A percentile compares a stretch with the other conserved stretches of the same genome.
These are phyloP conservation scores for Beauveria sp. DNA, from an alignment of 2,329 filamentous ascomycete genomes.

Conservation along the genomic window DNA sequence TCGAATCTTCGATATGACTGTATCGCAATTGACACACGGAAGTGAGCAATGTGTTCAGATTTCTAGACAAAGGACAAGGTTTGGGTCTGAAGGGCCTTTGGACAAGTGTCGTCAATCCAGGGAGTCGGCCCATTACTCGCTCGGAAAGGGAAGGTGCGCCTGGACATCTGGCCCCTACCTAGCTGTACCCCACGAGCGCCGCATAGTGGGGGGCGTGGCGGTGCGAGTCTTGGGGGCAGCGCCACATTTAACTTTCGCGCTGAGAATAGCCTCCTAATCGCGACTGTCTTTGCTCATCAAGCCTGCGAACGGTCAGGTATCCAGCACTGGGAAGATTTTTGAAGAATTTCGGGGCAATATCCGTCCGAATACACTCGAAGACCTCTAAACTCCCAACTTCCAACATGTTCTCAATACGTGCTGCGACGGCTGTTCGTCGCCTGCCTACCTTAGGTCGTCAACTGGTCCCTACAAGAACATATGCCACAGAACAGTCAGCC, in stretches of 20 bases:
- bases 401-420: conserved; percentile 4
- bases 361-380: no score
- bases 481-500: conserved; percentile 6
- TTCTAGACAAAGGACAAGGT: background rate
- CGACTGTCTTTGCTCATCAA: background rate
- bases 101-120: conserved; percentile 18
- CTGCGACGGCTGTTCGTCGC: background rate
- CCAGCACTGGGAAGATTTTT: background rate
- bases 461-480: background rate
- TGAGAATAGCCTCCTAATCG: background rate
- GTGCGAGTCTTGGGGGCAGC: background rate
- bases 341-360: background rate
- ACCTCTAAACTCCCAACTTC: no score
- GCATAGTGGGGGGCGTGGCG: background rate
- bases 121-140: background rate
- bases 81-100: conserved; percentile 2
- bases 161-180: conserved; percentile 5
- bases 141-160: conserved; percentile 5
- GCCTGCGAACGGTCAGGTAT: background rate
- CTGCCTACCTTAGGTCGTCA: background rate
- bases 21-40: background rate
- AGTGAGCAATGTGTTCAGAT: conserved; percentile 3
- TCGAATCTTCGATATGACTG: conserved; percentile 5
- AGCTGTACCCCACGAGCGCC: conserved; percentile 4
- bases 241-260: background rate